Base-by-base conservation (phyloP, 306 rosid genomes). In the Pueraria montana region DNA sequence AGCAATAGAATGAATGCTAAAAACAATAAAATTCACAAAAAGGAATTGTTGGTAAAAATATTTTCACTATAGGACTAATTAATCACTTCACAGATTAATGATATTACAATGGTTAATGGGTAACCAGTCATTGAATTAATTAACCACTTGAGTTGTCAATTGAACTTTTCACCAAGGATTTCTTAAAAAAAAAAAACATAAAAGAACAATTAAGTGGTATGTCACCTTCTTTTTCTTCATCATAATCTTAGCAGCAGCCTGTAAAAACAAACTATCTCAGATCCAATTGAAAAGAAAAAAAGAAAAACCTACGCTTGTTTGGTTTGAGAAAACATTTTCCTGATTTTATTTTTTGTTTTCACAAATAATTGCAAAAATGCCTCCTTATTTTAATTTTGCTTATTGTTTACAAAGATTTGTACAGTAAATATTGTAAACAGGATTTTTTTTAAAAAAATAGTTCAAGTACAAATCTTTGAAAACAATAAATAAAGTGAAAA, bases 201-300 rank as follows among this genome's bases (percentile, higher is more conserved):
- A 74, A 43, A 53, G n/a, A 26, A 18, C 20, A 58, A 17, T 30
- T 38, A 50, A 38, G 64, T 64, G 48, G 21, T 24, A 58, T 24
- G 61, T 85, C 88, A 96, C 99, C 98, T 96, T 90, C 87, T 65
- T 96, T 86, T 93, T 96, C 89, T 91, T 93, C 96, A 96, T 91
- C 99, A 96, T 96, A 78, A 96, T 78, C 87, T 96, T 93, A 17
- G 98, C 92, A 55, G 97, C 99, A 4, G 97, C 97, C 99, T 93
- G 91, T 77, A 72, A 76, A 78, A 86, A 49, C 3, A 58, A 85
- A 50, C 24, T 38, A 64, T 72, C 46, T 88, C 77, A 88, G 85
- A 43, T 79, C 66, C 68, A 43, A 64, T 53, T 40, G 40, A 72
- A 68, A 78, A 26, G 5, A 11, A 48, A 34, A 71, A 56, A 52